Evolutionary conservation across 2,329 filamentous ascomycete genomes (phyloP), one percentile per base, ranked within the genome.

Genomic region (Aspergillus melleus): DNA sequence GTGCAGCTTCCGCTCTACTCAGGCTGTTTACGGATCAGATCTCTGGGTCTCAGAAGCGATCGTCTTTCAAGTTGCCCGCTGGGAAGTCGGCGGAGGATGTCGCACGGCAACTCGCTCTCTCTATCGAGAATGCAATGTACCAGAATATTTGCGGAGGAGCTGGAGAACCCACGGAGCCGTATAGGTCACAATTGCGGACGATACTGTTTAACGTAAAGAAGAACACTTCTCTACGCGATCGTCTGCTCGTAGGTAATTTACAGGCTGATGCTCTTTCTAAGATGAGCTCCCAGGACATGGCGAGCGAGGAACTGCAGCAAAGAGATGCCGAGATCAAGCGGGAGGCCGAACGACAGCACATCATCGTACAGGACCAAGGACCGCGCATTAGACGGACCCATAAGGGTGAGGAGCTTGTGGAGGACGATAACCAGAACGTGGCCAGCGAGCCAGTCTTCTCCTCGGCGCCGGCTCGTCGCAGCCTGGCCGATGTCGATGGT

Each of bases 361-460:
- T 95, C 51, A 84, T 96, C 36, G 88, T 94, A 61, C 86, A 91
- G 14, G 86, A 90, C 20, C 84, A 86, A 52, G 92, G 86, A 1
- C 90, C 93, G 4, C 87, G 92, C 3, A 88, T 97, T 58, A 86
- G 92, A 68, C 88, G 91, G 66, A 97, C 94, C 2, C 94, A 98
- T 79, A 98, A 98, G 76, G 95, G 95, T 12, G 93, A 97, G 60
- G 95, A 98, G 72, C 76, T 96, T 16, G 84, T 98, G 16, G 92
- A 94, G 62, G 87, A 90, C 50, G 91, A 96, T 36, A 82, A 77
- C 53, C 76, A 82, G 62, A 70, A 72, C 60, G 77, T 77, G 46
- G 71, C 77, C 36, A 75, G 76, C 29, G 81, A 83, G 61, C 79
- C 80, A 6, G 75, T 81, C 36, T 80, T 81, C 59, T 79, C 77